A percentile compares a stretch with the other conserved stretches of the same genome.
These are phyloP conservation scores for Umbilicus rupestris DNA, from an alignment of 164 flowering plant species.

Conservation along the genomic window DNA sequence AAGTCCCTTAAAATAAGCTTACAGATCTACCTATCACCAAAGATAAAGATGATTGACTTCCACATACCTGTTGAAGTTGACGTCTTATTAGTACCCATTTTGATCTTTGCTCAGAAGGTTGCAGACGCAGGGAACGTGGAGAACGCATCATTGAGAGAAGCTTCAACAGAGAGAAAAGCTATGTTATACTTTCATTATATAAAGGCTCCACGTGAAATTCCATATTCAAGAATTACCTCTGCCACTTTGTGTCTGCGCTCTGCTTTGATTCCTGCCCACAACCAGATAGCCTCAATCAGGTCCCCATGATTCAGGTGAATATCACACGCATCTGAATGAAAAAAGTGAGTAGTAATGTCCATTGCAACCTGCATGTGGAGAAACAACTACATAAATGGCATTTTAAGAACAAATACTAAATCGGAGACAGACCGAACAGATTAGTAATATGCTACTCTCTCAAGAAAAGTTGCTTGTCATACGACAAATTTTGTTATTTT, in stretches of 20 bases:
- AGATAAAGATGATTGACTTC: neutral
- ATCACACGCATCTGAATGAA: constrained; percentile 49
- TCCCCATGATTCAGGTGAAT: constrained; percentile 78
- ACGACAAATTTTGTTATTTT: neutral
- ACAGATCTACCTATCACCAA: too few relatives aligned
- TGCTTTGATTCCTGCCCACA: constrained; percentile 74
- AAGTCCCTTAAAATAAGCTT: neutral
- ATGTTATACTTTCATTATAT: constrained; percentile 9
- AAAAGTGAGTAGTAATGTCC: constrained; percentile 50
- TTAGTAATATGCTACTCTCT: neutral
- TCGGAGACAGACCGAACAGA: too few relatives aligned
- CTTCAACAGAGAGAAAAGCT: constrained; percentile 30
- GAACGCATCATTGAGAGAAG: constrained; percentile 70
- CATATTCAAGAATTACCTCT: constrained; percentile 38
- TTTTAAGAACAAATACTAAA: neutral
- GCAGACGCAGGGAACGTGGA: constrained; percentile 66
- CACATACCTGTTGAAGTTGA: constrained; percentile 80
- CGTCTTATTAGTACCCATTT: constrained; percentile 79
- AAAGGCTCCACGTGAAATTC: neutral
- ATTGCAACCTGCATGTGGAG: constrained; percentile 45
- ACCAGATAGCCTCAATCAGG: constrained; percentile 82
- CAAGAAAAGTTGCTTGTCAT: neutral
- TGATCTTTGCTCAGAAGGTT: constrained; percentile 65
- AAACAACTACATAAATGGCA: neutral
- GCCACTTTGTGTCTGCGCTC: constrained; percentile 75